phyloP scores from a whole-genome alignment of 768 basidiomycete species.

The Peribolospora baueri region DNA sequence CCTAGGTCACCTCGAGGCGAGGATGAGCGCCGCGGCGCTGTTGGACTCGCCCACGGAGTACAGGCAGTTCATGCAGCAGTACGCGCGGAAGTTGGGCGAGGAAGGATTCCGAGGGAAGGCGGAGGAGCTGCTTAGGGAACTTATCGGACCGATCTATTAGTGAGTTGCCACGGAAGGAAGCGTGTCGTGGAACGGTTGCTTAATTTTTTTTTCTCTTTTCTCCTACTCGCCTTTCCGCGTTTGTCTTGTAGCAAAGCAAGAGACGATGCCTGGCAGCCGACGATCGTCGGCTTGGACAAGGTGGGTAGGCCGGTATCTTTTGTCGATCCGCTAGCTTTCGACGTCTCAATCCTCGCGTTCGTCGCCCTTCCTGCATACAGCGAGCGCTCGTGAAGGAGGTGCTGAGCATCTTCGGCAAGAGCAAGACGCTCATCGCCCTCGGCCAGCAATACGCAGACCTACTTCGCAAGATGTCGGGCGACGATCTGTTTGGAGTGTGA shows the following conservation, averaged over 20 bases:
- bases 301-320: no score
- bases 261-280: constrained; percentile 44
- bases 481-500: no score
- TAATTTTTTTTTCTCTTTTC: constrained; percentile 1
- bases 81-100: constrained; percentile 65
- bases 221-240: neutral
- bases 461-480: no score
- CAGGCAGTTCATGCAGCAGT: constrained; percentile 44
- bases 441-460: no score
- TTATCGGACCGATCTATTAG: constrained; percentile 78
- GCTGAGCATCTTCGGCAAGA: constrained; percentile 43
- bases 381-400: constrained; percentile 67
- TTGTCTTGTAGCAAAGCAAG: constrained; percentile 35
- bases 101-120: constrained; percentile 70
- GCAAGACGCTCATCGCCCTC: no score
- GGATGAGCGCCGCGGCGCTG: constrained; percentile 43
- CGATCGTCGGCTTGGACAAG: constrained; percentile 44
- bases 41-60: constrained; percentile 71
- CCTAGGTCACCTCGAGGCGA: constrained; percentile 67
- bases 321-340: no score
- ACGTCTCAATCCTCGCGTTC: no score
- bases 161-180: constrained; percentile 23
- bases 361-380: neutral
- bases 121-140: constrained; percentile 71
- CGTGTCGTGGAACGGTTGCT: neutral